These are phyloP conservation scores for Thraustotheca clavata DNA, from an alignment of 352 stramenopile species.

Conservation along the genomic window DNA sequence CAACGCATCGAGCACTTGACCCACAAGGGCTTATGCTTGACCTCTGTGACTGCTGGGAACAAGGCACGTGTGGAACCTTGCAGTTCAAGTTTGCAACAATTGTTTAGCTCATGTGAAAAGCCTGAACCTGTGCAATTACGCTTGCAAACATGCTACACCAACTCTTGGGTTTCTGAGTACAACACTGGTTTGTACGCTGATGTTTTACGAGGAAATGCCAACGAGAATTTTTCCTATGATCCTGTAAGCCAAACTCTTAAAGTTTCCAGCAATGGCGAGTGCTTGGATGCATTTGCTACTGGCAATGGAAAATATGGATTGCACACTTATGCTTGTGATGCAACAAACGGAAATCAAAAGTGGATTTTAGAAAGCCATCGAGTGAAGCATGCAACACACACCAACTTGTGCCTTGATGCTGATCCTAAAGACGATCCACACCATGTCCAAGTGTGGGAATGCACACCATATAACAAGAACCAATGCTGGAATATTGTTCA, in stretches of 20 bases:
- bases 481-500: neutral
- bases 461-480: slow-evolving; percentile 1
- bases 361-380: slow-evolving; percentile 40
- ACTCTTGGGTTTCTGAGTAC: slow-evolving; percentile 6
- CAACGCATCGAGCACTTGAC: neutral
- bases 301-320: slow-evolving; percentile 17
- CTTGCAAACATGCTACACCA: slow-evolving; percentile 3
- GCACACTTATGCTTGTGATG: slow-evolving; percentile 47
- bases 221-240: neutral
- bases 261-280: slow-evolving; percentile 23
- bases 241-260: neutral
- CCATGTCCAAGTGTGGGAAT: slow-evolving; percentile 1
- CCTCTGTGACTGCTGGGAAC: neutral
- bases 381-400: slow-evolving; percentile 35
- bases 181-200: neutral
- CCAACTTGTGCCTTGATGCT: slow-evolving; percentile 46
- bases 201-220: neutral
- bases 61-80: slow-evolving; percentile 1
- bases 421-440: slow-evolving; percentile 23
- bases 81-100: neutral
- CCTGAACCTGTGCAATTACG: neutral
- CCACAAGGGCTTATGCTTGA: neutral
- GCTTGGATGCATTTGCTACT: slow-evolving; percentile 23
- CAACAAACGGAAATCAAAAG: slow-evolving; percentile 51
- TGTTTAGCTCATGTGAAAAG: neutral